These are phyloP conservation scores for Cylindrotheca fusiformis DNA, from an alignment of 108 stramenopile genomes.

Conservation along the genomic window DNA sequence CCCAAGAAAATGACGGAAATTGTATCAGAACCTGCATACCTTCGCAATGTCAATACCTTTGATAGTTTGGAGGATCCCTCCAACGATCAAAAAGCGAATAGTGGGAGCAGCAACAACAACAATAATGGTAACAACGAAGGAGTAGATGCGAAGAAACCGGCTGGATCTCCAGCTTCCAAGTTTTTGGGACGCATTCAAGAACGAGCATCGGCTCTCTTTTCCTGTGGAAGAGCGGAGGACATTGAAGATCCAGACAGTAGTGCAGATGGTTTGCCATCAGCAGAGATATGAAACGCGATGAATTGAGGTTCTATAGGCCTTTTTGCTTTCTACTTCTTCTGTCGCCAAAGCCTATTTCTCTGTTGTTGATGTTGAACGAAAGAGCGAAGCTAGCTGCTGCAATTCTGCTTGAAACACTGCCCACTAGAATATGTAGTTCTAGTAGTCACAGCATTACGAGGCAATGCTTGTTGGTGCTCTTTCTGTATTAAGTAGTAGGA, in stretches of 20 bases:
- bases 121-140: not conserved
- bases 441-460: no score
- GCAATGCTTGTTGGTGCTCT: no score
- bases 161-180: not conserved
- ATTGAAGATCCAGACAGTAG: no score
- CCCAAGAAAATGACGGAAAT: no score
- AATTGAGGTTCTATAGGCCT: not conserved
- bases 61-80: no score
- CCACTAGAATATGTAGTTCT: no score
- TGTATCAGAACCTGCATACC: not conserved
- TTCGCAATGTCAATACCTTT: not conserved
- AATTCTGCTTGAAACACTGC: no score
- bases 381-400: not conserved
- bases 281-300: not conserved
- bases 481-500: not conserved
- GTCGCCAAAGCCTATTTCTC: not conserved
- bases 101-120: not conserved
- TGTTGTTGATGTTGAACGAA: not conserved
- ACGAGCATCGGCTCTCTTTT: not conserved
- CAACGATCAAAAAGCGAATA: no score
- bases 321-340: not conserved
- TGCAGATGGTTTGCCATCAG: no score
- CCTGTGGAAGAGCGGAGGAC: not conserved
- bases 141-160: no score
- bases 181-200: not conserved